A percentile compares a stretch with the other conserved stretches of the same genome.
phyloP scores from a whole-genome alignment of 202 grass and related monocot genomes.

The Saccharum hybrid region DNA sequence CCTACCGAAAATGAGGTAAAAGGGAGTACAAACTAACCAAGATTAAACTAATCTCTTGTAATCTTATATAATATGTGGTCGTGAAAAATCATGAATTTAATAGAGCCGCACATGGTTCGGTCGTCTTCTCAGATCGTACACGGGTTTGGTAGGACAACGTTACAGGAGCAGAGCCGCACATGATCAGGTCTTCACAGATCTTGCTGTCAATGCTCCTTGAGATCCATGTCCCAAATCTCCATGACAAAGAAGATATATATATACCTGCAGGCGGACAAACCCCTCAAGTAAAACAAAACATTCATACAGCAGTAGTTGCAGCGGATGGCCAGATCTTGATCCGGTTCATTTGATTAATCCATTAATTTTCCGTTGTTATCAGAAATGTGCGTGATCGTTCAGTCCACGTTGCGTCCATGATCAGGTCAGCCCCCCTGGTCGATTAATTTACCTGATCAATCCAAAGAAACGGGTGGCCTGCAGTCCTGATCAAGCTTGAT shows the following conservation, averaged over 20 bases:
- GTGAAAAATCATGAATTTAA: not conserved
- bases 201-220: conserved; percentile 1
- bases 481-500: not conserved
- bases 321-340: not conserved
- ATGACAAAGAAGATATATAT: not conserved
- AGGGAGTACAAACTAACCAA: no score
- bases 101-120: not conserved
- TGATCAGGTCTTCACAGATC: conserved; percentile 24
- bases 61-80: not conserved
- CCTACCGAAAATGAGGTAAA: no score
- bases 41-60: no score
- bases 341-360: not conserved
- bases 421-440: conserved; percentile 15
- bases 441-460: conserved; percentile 10
- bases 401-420: conserved; percentile 18
- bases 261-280: not conserved
- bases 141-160: not conserved
- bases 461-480: not conserved
- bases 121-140: not conserved
- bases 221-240: conserved; percentile 17
- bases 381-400: not conserved
- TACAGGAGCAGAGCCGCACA: not conserved
- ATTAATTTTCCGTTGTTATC: not conserved
- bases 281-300: not conserved
- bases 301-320: conserved; percentile 9